Percentiles rank a stretch among this genome's conserved stretches.
Conservation (phyloP, 2,329 filamentous ascomycete genomes). For the Trichophyton schoenleinii region DNA sequence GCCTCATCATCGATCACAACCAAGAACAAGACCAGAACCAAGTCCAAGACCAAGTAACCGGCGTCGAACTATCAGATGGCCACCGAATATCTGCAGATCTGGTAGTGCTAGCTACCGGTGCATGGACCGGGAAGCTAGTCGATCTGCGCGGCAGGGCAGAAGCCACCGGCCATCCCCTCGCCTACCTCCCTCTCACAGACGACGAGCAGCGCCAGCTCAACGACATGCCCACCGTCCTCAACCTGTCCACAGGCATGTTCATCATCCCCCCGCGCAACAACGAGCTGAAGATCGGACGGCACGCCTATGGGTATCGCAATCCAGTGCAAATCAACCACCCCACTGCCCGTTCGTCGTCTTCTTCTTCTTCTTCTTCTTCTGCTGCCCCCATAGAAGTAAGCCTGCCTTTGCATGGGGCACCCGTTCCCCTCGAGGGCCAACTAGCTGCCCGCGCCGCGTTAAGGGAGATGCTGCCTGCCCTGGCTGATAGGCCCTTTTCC, state of each 20-base stretch:
- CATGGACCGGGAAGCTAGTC: slow-evolving; percentile 69
- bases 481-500: slow-evolving; percentile 49
- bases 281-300: slow-evolving; percentile 57
- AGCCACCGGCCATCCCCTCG: slow-evolving; percentile 71
- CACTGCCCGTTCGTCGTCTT: neutral
- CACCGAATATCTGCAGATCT: slow-evolving; percentile 51
- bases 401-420: slow-evolving; percentile 27
- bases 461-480: slow-evolving; percentile 47
- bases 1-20: slow-evolving; percentile 14
- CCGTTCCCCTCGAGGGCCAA: slow-evolving; percentile 45
- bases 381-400: slow-evolving; percentile 20
- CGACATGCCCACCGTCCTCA: slow-evolving; percentile 51
- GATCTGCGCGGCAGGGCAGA: slow-evolving; percentile 64
- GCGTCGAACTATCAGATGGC: slow-evolving; percentile 41
- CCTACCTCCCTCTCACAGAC: slow-evolving; percentile 61
- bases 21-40: neutral
- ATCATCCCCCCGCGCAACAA: slow-evolving; percentile 42
- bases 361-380: too few species aligned
- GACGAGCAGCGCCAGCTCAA: slow-evolving; percentile 55
- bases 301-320: slow-evolving; percentile 54
- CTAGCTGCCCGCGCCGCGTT: slow-evolving; percentile 50
- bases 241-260: slow-evolving; percentile 40
- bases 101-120: slow-evolving; percentile 69
- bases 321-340: slow-evolving; percentile 23
- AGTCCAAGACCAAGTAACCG: slow-evolving; percentile 22